Percentiles rank a stretch among this genome's conserved stretches.
Conservation (phyloP, 2,329 filamentous ascomycete species). For the Thelonectria rubi region DNA sequence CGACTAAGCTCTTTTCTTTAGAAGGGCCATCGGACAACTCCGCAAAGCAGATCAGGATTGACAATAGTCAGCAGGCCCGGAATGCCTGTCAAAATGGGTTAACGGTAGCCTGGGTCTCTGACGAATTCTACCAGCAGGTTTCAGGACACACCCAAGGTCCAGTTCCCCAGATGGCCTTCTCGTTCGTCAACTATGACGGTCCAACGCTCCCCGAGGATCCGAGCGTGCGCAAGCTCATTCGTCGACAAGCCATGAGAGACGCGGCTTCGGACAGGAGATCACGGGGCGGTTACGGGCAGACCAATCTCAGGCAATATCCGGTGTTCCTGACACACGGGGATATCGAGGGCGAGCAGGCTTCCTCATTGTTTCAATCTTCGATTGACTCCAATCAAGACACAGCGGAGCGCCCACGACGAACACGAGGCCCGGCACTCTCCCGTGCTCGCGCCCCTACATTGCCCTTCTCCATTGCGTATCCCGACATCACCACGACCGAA, state of each 20-base stretch:
- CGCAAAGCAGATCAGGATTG: background rate
- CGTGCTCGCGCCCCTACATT: background rate
- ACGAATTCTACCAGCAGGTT: background rate
- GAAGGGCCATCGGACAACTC: background rate
- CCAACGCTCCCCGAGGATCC: slow-evolving; percentile 16
- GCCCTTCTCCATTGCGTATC: slow-evolving; percentile 10
- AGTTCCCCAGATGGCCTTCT: slow-evolving; percentile 11
- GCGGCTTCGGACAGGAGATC: slow-evolving; percentile 11
- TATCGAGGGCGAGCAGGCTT: background rate
- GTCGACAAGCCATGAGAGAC: slow-evolving; percentile 23
- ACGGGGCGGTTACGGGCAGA: slow-evolving; percentile 17
- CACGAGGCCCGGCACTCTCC: background rate
- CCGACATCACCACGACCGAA: background rate
- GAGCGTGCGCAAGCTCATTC: slow-evolving; percentile 21
- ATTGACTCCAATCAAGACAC: background rate
- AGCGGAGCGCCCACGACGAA: background rate
- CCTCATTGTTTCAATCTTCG: too few relatives aligned
- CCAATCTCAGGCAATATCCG: slow-evolving; percentile 22
- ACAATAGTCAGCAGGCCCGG: background rate
- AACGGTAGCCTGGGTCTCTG: slow-evolving; percentile 6
- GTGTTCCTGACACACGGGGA: background rate
- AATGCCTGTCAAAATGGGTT: slow-evolving; percentile 6
- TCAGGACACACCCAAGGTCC: too few relatives aligned
- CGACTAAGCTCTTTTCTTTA: background rate
- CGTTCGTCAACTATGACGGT: slow-evolving; percentile 25